phyloP scores from a whole-genome alignment of 345 rosid genomes.

The Euphorbia peplus region DNA sequence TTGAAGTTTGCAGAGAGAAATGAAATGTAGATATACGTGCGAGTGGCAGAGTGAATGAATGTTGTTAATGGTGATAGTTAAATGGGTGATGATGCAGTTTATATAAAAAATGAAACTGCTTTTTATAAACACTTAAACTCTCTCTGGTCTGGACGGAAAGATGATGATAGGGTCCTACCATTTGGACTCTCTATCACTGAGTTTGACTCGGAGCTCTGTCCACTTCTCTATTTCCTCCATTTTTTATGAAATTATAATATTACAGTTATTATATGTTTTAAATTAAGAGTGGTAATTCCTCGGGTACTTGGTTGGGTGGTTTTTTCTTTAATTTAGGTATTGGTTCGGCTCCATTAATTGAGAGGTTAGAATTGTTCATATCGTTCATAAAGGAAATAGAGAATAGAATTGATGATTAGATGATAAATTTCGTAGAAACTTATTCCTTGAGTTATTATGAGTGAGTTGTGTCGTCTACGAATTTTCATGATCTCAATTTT shows the following conservation, averaged over 20 bases:
- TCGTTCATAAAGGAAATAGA: no score
- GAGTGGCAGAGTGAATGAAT: not conserved
- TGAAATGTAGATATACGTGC: not conserved
- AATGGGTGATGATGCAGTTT: no score
- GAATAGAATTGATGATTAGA: no score
- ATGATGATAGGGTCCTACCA: slow-evolving; percentile 31
- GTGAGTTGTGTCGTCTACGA: no score
- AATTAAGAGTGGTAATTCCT: no score
- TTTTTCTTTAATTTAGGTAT: no score
- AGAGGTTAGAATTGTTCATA: no score
- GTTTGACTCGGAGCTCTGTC: slow-evolving; percentile 16
- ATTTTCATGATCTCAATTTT: no score
- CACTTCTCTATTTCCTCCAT: not conserved
- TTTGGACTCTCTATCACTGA: slow-evolving; percentile 31
- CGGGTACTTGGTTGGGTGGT: no score
- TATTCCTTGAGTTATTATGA: no score
- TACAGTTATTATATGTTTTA: not conserved
- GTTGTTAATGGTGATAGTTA: slow-evolving; percentile 2
- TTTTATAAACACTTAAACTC: slow-evolving; percentile 36
- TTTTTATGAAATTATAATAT: not conserved
- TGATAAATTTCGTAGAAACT: no score
- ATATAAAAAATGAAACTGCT: slow-evolving; percentile 30
- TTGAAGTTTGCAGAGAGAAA: not conserved
- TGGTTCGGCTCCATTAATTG: no score
- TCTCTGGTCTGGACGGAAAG: not conserved